phyloP scores from a whole-genome alignment of 2,329 filamentous ascomycete genomes.

The Myotisia sp. region DNA sequence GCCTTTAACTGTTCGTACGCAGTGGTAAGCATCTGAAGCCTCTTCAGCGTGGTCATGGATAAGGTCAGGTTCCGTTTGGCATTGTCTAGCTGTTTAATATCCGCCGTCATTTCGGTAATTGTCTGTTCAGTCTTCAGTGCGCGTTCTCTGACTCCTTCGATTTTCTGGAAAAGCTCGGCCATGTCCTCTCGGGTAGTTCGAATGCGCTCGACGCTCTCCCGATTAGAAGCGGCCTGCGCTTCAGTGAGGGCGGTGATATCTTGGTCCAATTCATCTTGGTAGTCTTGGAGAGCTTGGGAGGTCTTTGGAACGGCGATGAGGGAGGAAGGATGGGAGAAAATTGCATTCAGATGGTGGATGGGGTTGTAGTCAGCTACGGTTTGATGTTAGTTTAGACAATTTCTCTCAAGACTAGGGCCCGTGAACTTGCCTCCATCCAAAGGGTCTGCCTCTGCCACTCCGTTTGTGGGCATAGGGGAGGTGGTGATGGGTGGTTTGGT shows the following conservation, averaged over 20 bases:
- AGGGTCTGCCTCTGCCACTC: conserved; percentile 24
- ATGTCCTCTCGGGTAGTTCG: conserved; percentile 82
- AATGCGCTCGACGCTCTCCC: conserved; percentile 80
- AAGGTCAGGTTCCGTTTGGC: conserved; percentile 93
- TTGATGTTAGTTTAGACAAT: conserved; percentile 3
- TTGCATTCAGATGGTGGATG: conserved; percentile 77
- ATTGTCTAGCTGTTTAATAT: conserved; percentile 92
- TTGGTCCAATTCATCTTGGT: conserved; percentile 68
- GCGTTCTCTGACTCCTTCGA: conserved; percentile 78
- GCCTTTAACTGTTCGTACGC: conserved; percentile 92
- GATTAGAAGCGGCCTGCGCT: conserved; percentile 68
- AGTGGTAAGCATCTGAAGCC: conserved; percentile 95
- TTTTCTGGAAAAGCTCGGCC: conserved; percentile 79
- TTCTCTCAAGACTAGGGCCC: neutral
- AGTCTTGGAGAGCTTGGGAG: conserved; percentile 55
- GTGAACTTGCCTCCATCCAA: conserved; percentile 31
- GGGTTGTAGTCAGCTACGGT: conserved; percentile 72
- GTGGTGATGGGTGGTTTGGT: conserved; percentile 10
- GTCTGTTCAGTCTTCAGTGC: conserved; percentile 86
- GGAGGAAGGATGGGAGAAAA: conserved; percentile 81
- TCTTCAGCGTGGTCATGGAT: conserved; percentile 94
- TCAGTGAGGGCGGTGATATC: conserved; percentile 60
- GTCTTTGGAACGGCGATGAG: conserved; percentile 63
- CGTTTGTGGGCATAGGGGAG: conserved; percentile 27
- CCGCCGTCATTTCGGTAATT: conserved; percentile 96